Evolutionary conservation across 352 stramenopile species (phyloP).

Genomic region (Phytophthora hybrid): DNA sequence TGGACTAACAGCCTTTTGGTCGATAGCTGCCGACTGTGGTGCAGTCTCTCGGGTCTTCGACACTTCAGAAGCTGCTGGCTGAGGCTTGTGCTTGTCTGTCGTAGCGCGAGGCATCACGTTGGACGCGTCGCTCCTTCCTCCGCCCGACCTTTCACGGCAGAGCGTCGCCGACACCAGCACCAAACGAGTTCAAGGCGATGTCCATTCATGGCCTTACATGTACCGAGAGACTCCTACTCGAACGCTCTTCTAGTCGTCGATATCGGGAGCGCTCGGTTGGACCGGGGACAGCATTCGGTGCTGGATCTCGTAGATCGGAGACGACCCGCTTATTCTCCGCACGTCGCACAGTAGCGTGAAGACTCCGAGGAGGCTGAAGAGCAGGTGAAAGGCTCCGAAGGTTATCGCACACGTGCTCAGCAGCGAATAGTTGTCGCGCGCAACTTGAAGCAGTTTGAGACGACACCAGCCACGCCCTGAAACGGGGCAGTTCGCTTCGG

Average conservation of each 20-base stretch:
- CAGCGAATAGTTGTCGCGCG: conserved; percentile 56
- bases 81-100: conserved; percentile 11
- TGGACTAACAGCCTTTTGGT: not conserved
- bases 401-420: conserved; percentile 55
- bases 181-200: conserved; percentile 6
- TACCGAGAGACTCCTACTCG: not conserved
- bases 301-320: conserved; percentile 47
- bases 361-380: conserved; percentile 55
- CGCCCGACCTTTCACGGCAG: conserved; percentile 36
- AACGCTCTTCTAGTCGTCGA: conserved; percentile 17
- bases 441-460: conserved; percentile 49
- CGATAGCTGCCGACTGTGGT: not conserved
- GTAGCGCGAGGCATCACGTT: conserved; percentile 22
- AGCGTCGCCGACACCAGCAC: conserved; percentile 10
- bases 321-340: conserved; percentile 47
- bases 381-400: conserved; percentile 52
- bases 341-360: conserved; percentile 75
- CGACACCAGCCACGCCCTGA: conserved; percentile 58
- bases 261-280: conserved; percentile 14
- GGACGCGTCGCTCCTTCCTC: conserved; percentile 1
- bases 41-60: conserved; percentile 1
- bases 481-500: conserved; percentile 52
- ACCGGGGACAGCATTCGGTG: conserved; percentile 41
- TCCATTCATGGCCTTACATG: conserved; percentile 12
- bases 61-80: not conserved